Evolutionary conservation across 495 filamentous ascomycete species (phyloP).

Genomic region (Cairneyella variabilis): DNA sequence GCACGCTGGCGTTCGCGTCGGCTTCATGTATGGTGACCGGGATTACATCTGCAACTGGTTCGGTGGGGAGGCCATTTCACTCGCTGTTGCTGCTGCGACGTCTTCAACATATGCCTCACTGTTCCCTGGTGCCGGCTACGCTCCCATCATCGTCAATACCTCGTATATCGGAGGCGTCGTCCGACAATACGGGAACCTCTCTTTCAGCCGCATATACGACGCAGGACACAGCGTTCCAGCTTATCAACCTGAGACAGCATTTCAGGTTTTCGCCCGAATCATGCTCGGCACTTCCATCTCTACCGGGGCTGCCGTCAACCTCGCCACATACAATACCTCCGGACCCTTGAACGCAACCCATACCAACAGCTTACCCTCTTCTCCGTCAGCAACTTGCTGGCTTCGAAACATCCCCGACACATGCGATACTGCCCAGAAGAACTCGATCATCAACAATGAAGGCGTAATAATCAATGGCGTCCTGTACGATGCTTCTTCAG

Average conservation of each 20-base stretch:
- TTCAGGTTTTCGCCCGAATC: slow-evolving; percentile 62
- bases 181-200: slow-evolving; percentile 63
- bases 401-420: slow-evolving; percentile 45
- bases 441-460: slow-evolving; percentile 38
- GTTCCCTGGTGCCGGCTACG: slow-evolving; percentile 56
- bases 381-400: slow-evolving; percentile 51
- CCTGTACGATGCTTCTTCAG: slow-evolving; percentile 37
- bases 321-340: slow-evolving; percentile 46
- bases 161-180: slow-evolving; percentile 58
- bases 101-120: slow-evolving; percentile 32
- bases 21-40: slow-evolving; percentile 61
- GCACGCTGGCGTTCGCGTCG: slow-evolving; percentile 56
- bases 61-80: slow-evolving; percentile 57
- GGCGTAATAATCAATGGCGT: slow-evolving; percentile 47
- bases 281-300: slow-evolving; percentile 57
- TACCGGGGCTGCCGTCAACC: slow-evolving; percentile 49
- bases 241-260: slow-evolving; percentile 63
- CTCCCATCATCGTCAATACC: slow-evolving; percentile 40
- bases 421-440: slow-evolving; percentile 45
- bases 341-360: slow-evolving; percentile 48
- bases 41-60: slow-evolving; percentile 70
- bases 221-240: slow-evolving; percentile 70
- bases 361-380: slow-evolving; percentile 37
- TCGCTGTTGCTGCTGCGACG: slow-evolving; percentile 48
- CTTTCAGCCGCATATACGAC: slow-evolving; percentile 66